Evolutionary conservation across 1,284 basidiomycete genomes (phyloP).

Genomic region (Ustilago tritici): DNA sequence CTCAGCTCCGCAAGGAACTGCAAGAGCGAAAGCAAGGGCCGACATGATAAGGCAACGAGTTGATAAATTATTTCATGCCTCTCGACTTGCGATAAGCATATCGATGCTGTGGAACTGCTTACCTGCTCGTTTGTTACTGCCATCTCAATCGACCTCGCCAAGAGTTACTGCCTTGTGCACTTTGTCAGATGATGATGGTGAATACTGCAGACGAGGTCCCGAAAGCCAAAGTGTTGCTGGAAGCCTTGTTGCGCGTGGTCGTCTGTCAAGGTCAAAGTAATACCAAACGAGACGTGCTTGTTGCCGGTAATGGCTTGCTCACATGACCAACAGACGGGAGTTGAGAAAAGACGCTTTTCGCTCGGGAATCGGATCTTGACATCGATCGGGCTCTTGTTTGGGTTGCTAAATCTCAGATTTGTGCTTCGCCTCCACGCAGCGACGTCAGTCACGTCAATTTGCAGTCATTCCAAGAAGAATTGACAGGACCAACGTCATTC

Average conservation of each 20-base stretch:
- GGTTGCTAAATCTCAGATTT: not conserved
- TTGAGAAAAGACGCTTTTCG: not conserved
- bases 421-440: slow-evolving; percentile 5
- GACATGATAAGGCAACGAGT: not conserved
- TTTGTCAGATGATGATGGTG: not conserved
- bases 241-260: too few species aligned
- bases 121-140: slow-evolving; percentile 42
- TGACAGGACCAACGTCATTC: slow-evolving; percentile 2
- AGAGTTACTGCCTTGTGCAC: too few species aligned
- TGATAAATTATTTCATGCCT: too few species aligned
- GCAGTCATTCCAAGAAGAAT: not conserved
- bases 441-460: not conserved
- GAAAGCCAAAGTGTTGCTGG: too few species aligned
- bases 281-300: too few species aligned
- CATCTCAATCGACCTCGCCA: slow-evolving; percentile 8
- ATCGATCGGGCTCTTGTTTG: not conserved
- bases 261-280: too few species aligned
- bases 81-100: too few species aligned
- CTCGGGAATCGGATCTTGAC: not conserved
- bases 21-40: too few species aligned
- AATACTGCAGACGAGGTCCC: too few species aligned
- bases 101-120: not conserved
- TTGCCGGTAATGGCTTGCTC: too few species aligned
- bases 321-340: too few species aligned
- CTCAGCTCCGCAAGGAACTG: slow-evolving; percentile 61